A percentile compares a stretch with the other conserved stretches of the same genome.
Conservation (phyloP, 2,329 filamentous ascomycete genomes). For the Fusarium continuum region DNA sequence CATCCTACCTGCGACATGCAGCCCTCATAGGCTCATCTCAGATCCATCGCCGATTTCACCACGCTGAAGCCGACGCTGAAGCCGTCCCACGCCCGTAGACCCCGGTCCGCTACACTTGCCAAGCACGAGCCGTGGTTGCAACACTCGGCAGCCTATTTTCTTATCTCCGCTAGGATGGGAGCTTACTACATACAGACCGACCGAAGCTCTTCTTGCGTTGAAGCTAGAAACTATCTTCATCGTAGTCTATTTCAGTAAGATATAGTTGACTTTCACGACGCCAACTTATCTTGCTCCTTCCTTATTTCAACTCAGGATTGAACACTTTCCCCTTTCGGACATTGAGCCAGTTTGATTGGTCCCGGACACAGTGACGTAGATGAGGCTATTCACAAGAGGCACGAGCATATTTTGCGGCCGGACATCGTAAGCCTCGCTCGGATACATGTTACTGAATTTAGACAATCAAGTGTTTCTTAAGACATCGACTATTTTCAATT, state of each 20-base stretch:
- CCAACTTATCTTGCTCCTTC: no score
- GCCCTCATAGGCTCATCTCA: slow-evolving; percentile 31
- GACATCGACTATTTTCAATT: no score
- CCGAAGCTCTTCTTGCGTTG: no score
- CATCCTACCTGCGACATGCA: background rate
- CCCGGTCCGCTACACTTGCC: background rate
- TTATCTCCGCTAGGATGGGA: slow-evolving; percentile 7
- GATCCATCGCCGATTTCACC: slow-evolving; percentile 37
- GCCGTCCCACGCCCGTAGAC: background rate
- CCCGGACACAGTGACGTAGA: background rate
- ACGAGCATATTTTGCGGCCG: background rate
- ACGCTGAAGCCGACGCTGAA: background rate
- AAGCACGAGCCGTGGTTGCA: slow-evolving; percentile 6
- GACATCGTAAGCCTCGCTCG: background rate
- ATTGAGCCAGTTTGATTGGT: background rate
- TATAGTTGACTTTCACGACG: background rate
- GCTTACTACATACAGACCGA: no score
- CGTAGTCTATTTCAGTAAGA: no score
- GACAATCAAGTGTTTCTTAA: background rate
- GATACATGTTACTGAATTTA: background rate
- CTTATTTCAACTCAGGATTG: no score
- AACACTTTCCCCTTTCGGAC: background rate
- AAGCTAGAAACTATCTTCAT: no score
- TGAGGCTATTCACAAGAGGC: background rate
- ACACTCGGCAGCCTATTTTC: background rate